These are phyloP conservation scores for Yamadazyma philogaea DNA, from an alignment of 805 yeast genomes.

Conservation along the genomic window DNA sequence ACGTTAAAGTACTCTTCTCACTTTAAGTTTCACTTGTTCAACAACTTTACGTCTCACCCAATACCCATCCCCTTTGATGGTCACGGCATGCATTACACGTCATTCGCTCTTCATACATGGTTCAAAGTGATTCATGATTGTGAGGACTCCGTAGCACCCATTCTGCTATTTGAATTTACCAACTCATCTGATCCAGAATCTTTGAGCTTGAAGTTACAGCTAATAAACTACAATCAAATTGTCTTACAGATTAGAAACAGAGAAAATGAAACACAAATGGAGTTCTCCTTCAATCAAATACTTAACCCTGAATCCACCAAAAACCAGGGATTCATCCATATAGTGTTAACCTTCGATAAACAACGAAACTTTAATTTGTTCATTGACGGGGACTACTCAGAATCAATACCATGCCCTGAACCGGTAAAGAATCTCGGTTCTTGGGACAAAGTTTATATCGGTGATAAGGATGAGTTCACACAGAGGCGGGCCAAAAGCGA, in stretches of 20 bases:
- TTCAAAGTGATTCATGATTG: conserved; percentile 26
- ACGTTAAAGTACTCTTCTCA: conserved; percentile 23
- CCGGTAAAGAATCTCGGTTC: conserved; percentile 22
- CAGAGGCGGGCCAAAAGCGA: conserved; percentile 19
- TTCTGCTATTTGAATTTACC: conserved; percentile 26
- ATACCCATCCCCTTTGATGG: conserved; percentile 22
- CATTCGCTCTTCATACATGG: conserved; percentile 41
- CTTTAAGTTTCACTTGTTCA: conserved; percentile 28
- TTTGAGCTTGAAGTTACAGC: conserved; percentile 25
- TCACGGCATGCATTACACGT: conserved; percentile 4
- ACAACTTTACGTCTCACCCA: conserved; percentile 15
- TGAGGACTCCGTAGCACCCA: conserved; percentile 7
- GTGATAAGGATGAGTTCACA: conserved; percentile 15
- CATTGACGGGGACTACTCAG: conserved; percentile 49
- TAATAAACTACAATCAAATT: conserved; percentile 30
- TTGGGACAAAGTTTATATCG: conserved; percentile 40
- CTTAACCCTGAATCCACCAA: conserved; percentile 13
- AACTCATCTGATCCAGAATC: conserved; percentile 22
- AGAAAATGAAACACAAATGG: conserved; percentile 23
- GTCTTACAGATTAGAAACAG: conserved; percentile 26
- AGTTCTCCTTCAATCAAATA: conserved; percentile 34
- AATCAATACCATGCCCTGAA: conserved; percentile 39
- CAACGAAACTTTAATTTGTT: conserved; percentile 41
- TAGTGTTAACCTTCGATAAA: conserved; percentile 36
- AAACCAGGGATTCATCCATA: conserved; percentile 27